Evolutionary conservation across 371 early-diverging fungal species (phyloP), one percentile per base, ranked within the genome.

Genomic region (Rhizomucor miehei): DNA sequence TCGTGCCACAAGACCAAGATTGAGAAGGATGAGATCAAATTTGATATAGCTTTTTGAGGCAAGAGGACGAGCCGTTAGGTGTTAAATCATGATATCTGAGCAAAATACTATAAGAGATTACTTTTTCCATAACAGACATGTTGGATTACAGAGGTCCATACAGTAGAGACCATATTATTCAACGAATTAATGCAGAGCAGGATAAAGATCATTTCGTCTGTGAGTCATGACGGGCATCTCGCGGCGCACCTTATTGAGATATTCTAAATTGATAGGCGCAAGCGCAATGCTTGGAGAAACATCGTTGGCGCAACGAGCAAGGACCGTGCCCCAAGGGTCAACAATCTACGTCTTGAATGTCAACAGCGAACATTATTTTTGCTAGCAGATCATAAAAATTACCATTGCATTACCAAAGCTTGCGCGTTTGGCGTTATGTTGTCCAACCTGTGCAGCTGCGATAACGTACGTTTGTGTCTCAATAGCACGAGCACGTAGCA

Each of bases 361-460:
- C 49, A 21, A 11, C 5, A 11, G 19, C 3, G 11, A 3, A 41
- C 3, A 6, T 35, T 13, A 19, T 13, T 9, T 12, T 17, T 52
- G 6, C 20, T n/a, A 8, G 3, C 3, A 34, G 8, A 41, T 46
- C 6, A 20, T 20, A 10, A 29, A 4, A 44, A 52, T 63, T 75
- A 85, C 88, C 89, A 91, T 86, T 19, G 92, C 80, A 51, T 92
- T 82, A 1, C 94, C 94, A 59, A 81, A 93, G 56, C 89, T 89
- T 16, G 62, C 59, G 36, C 93, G 79, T 23, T 81, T 88, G 14
- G 77, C 67, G 57, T 86, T 88, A 54, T 93, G 93, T 54, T 81
- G 77, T 9, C 94, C 94, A 6, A 78, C 72, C 48, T 92, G 94
- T 2, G 89, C 91, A 14, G 91, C 79, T 0, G 90, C 91, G 47